These are phyloP conservation scores for Trametes hirsuta DNA, from an alignment of 1,284 basidiomycete genomes.

Conservation along the genomic window DNA sequence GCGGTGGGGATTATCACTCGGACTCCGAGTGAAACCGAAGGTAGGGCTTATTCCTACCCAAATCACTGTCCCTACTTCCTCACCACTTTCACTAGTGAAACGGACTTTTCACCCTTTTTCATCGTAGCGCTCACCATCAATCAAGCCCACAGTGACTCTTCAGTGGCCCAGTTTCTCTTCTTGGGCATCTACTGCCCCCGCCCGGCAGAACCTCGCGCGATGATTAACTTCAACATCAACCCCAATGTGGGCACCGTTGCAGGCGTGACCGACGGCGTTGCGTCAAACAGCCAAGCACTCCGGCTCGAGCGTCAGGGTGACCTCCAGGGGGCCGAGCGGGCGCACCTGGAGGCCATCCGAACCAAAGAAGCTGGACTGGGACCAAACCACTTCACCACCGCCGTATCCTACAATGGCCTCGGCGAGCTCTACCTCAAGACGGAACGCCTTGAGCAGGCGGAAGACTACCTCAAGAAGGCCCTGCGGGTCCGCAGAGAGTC, in stretches of 20 bases:
- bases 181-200: too few species aligned
- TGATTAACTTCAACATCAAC: slow-evolving; percentile 15
- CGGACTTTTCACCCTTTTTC: too few species aligned
- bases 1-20: too few species aligned
- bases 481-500: slow-evolving; percentile 30
- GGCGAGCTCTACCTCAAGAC: slow-evolving; percentile 39
- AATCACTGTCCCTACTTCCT: too few species aligned
- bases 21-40: too few species aligned
- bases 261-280: slow-evolving; percentile 20
- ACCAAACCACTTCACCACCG: slow-evolving; percentile 25
- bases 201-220: background rate
- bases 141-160: too few species aligned
- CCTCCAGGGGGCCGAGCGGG: slow-evolving; percentile 31
- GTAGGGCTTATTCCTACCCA: too few species aligned
- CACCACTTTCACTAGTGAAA: too few species aligned
- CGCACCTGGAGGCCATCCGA: slow-evolving; percentile 35
- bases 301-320: slow-evolving; percentile 31
- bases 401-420: slow-evolving; percentile 37
- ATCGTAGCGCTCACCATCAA: too few species aligned
- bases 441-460: slow-evolving; percentile 37
- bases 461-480: slow-evolving; percentile 35
- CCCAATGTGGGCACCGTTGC: slow-evolving; percentile 6
- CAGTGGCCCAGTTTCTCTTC: too few species aligned
- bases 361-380: slow-evolving; percentile 31
- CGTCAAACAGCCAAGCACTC: slow-evolving; percentile 29